Base-by-base conservation (phyloP, 1,284 basidiomycete species). In the Neolentinus lepideus region DNA sequence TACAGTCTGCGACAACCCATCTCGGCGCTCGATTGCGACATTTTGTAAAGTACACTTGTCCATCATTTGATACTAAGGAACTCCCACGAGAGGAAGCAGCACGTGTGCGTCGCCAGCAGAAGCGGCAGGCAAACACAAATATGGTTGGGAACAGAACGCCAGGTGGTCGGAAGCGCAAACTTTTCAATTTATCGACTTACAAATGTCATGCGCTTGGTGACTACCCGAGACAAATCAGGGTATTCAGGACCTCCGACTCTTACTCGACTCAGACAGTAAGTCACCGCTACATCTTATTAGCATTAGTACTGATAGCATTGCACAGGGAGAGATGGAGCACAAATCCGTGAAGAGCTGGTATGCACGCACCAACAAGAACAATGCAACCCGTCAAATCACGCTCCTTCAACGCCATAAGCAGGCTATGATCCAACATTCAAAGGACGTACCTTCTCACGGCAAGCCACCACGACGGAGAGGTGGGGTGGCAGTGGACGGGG, bases 201-300 rank as follows among this genome's bases (percentile, higher is more conserved):
- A 65, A 66, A 46, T n/a, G 59, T 0, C 64, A 66, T 52, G 50
- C 57, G 6, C 45, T 65, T 1, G 63, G 60, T 0, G 56, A 66
- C 46, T 63, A 61, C 46, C 48, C 55, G 0, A 11, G 3, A 1
- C 31, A 38, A 4, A 62, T 67, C 19, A n/a, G 43, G 19, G 4
- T 52, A 11, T 61, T 53, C 26, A 65, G 66, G 0, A 61, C 64
- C 4, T 62, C 62, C 0, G 65, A 67, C 27, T 60, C 58, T 2
- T 69, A 65, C 56, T 61, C 61, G 1, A 68, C 69, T 0, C 62
- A 67, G 35, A 57, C 56, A 2, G 69, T 71, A 54, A 29, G 66
- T 62, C 35, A 24, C 8, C 14, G 24, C 43, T 51, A 45, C 29
- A 25, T 51, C 47, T 46, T 6, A 33, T 24, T 21, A 8, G 29